Evolutionary conservation across 164 flowering plant species (phyloP).

Genomic region (Piper betle): DNA sequence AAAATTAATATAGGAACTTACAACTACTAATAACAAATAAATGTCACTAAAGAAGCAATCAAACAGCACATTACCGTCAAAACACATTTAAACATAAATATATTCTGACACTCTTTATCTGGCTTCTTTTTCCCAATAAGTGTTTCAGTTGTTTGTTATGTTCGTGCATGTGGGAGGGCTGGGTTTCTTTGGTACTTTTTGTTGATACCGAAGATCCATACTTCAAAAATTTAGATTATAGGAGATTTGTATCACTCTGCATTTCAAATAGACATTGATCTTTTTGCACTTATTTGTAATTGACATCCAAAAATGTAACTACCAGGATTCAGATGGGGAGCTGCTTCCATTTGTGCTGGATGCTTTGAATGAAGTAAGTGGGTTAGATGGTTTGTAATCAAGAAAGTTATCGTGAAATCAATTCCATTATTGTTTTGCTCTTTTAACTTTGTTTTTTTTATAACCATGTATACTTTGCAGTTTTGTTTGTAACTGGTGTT

Average conservation of each 20-base stretch:
- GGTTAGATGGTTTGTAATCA: background rate
- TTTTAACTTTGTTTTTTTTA: too few relatives aligned
- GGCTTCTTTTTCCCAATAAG: background rate
- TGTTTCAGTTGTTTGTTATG: background rate
- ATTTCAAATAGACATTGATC: too few relatives aligned
- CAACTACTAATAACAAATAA: too few relatives aligned
- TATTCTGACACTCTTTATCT: too few relatives aligned
- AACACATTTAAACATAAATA: too few relatives aligned
- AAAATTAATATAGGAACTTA: too few relatives aligned
- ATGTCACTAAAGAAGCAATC: too few relatives aligned
- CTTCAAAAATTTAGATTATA: background rate
- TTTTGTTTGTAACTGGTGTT: background rate
- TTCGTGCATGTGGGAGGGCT: background rate
- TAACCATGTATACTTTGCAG: background rate
- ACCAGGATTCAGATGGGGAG: constrained; percentile 82
- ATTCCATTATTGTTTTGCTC: too few relatives aligned
- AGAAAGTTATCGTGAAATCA: background rate
- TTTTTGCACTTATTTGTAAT: too few relatives aligned
- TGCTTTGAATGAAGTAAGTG: constrained; percentile 91
- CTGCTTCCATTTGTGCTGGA: constrained; percentile 86
- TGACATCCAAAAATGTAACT: background rate
- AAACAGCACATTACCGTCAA: too few relatives aligned
- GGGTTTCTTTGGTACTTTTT: background rate
- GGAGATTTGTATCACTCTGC: background rate
- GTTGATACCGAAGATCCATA: background rate